Evolutionary conservation across 164 flowering plant species (phyloP), one percentile per base, ranked within the genome.

Genomic region (Buxus sempervirens): DNA sequence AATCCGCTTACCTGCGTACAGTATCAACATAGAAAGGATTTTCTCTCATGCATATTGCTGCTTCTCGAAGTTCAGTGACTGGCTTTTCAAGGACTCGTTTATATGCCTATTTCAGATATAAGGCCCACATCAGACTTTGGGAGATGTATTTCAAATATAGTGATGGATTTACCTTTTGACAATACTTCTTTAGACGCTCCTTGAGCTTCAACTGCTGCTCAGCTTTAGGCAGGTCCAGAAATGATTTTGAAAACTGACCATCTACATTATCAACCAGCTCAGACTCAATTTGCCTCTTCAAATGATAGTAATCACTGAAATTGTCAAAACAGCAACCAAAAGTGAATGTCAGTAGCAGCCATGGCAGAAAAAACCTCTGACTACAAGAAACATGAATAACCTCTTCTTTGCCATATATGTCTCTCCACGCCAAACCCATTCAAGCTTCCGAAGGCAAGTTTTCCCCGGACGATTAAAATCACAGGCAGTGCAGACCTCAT

Each of bases 361-460:
- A 58, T 61, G 21, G 36, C 42, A 36, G 55, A 54, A 62, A 42
- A 9, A 49, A 32, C 22, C n/a, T 22, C 14, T 23, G 62, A 62
- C 15, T 3, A 70, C n/a, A 66, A 80, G 53, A 57, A 24, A 66
- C 38, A 45, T 53, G 27, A 54, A 71, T 38, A 54, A 92, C 99
- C 99, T 93, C 85, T 82, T 91, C 85, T 88, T 96, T 66, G 96
- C 98, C 89, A 76, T 91, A 82, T 80, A 96, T 26, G 81, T 83
- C 73, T 90, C 99, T 53, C 99, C 98, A 24, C 99, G 94, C 99
- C 99, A 96, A 73, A 93, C 98, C 99, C 99, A 96, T 80, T 96
- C 99, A 82, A 96, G 97, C 69, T 82, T 93, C 24, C 99, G 84
- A 0, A 96, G 93, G 76, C 99, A 96, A 72, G 82, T 93, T 79